A percentile compares a stretch with the other conserved stretches of the same genome.
These are phyloP conservation scores for Cordyceps cicadae DNA, from an alignment of 2,329 filamentous ascomycete species.

Conservation along the genomic window DNA sequence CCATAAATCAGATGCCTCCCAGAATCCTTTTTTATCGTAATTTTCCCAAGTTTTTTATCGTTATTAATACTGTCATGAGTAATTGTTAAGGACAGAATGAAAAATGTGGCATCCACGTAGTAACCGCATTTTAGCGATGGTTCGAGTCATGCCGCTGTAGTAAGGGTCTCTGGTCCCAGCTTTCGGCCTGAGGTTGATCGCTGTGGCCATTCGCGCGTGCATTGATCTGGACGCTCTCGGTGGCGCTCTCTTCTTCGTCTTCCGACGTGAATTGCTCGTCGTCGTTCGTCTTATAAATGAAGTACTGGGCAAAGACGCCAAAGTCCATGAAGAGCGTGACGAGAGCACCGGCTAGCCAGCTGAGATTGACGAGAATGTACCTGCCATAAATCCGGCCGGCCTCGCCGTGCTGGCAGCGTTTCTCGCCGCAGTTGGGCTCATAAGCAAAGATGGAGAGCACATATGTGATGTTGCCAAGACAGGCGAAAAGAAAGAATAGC, in stretches of 20 bases:
- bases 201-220: constrained; percentile 13
- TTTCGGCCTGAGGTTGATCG: constrained; percentile 20
- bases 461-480: constrained; percentile 88
- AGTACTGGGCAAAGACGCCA: constrained; percentile 85
- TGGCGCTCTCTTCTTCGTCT: constrained; percentile 22
- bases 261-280: constrained; percentile 27
- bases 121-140: background rate
- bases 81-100: background rate
- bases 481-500: constrained; percentile 94
- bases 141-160: constrained; percentile 24
- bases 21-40: constrained; percentile 1
- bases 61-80: background rate
- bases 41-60: constrained; percentile 1
- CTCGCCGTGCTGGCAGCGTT: constrained; percentile 57
- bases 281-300: constrained; percentile 56
- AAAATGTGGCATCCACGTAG: background rate
- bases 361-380: constrained; percentile 84
- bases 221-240: constrained; percentile 21
- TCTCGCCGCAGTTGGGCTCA: constrained; percentile 57
- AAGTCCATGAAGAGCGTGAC: constrained; percentile 81
- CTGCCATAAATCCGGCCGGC: constrained; percentile 58
- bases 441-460: constrained; percentile 88
- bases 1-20: background rate
- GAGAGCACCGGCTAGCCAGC: constrained; percentile 83
- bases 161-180: constrained; percentile 35